phyloP scores from a whole-genome alignment of 2,329 filamentous ascomycete genomes.

The Fusarium nurragi region DNA sequence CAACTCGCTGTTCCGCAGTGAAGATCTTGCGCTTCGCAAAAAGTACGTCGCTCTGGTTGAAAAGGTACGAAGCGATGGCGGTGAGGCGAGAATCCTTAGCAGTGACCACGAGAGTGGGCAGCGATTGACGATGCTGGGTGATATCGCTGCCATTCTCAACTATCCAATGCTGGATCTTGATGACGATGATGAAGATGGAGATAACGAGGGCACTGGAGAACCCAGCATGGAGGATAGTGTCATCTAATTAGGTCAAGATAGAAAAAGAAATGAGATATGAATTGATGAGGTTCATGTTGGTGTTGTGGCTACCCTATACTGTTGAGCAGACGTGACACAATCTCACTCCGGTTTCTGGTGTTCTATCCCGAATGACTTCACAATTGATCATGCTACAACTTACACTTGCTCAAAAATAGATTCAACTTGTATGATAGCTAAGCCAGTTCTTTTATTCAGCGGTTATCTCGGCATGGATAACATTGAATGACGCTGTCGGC shows the following conservation, averaged over 20 bases:
- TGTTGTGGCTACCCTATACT: conserved; percentile 8
- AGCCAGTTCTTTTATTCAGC: not conserved
- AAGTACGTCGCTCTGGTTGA: conserved; percentile 89
- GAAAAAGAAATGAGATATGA: conserved; percentile 18
- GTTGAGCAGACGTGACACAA: too few species aligned
- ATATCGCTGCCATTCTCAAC: conserved; percentile 89
- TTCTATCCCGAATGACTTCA: not conserved
- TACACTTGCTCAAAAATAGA: too few species aligned
- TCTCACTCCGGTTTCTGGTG: not conserved
- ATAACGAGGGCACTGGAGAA: conserved; percentile 45
- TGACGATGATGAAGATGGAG: conserved; percentile 66
- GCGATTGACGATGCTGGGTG: conserved; percentile 82
- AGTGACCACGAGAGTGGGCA: conserved; percentile 94
- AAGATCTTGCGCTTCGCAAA: conserved; percentile 78
- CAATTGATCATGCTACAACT: not conserved
- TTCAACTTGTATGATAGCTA: not conserved
- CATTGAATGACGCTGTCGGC: not conserved
- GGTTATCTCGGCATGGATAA: not conserved
- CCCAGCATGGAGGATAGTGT: conserved; percentile 43
- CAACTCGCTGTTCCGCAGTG: conserved; percentile 85
- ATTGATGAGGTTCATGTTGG: not conserved
- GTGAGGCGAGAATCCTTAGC: conserved; percentile 88
- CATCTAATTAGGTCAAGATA: conserved; percentile 39
- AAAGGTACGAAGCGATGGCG: conserved; percentile 84
- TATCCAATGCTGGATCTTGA: conserved; percentile 87